phyloP scores from a whole-genome alignment of 768 basidiomycete species.

The Lactarius deliciosus region DNA sequence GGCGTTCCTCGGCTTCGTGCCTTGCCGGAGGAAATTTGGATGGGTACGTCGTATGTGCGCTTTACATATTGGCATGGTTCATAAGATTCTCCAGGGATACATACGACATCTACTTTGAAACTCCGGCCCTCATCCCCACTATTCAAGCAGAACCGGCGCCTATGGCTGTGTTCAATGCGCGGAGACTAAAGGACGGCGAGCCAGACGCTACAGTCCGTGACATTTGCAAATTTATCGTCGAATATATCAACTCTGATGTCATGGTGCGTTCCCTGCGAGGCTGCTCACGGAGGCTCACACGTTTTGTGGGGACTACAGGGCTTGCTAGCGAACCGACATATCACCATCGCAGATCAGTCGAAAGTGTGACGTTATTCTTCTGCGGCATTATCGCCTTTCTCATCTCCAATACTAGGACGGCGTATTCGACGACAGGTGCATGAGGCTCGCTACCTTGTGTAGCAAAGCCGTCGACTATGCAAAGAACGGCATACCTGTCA shows the following conservation, averaged over 20 bases:
- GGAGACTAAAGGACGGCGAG: slow-evolving; percentile 31
- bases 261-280: slow-evolving; percentile 46
- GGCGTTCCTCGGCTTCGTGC: slow-evolving; percentile 62
- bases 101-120: slow-evolving; percentile 48
- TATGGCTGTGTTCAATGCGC: slow-evolving; percentile 30
- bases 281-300: not conserved
- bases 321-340: slow-evolving; percentile 64
- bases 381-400: not conserved
- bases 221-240: slow-evolving; percentile 77
- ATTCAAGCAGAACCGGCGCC: slow-evolving; percentile 48
- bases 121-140: slow-evolving; percentile 55
- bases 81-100: not conserved
- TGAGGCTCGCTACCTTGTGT: slow-evolving; percentile 59
- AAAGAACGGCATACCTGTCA: slow-evolving; percentile 69
- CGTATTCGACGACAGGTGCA: slow-evolving; percentile 56
- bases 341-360: slow-evolving; percentile 78
- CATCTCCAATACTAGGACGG: slow-evolving; percentile 47
- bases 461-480: slow-evolving; percentile 76
- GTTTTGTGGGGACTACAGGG: slow-evolving; percentile 44
- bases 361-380: slow-evolving; percentile 41
- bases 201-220: slow-evolving; percentile 60
- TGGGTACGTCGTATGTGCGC: slow-evolving; percentile 45
- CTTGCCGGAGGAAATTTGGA: slow-evolving; percentile 80
- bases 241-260: slow-evolving; percentile 82
- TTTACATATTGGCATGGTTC: not conserved